Base-by-base conservation (phyloP, 176 grass and related monocot species). In the Cenchrus americanus region DNA sequence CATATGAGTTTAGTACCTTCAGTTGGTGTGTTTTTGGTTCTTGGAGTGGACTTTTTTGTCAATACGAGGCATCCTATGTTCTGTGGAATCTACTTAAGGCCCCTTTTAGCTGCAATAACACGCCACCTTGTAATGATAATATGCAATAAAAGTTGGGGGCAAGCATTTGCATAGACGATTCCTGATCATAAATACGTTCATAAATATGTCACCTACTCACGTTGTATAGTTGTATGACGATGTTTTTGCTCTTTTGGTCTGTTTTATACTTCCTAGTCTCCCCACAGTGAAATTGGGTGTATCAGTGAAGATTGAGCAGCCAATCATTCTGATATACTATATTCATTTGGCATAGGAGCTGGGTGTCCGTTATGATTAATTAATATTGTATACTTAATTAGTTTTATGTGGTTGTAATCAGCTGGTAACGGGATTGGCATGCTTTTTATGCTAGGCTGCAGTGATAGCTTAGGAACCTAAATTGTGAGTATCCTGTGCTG, bases 21-120 rank as follows among this genome's bases (percentile, higher is more conserved):
- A 30, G 15, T 22, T 58, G 68, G 61, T 48, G 50, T 7, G 0
- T 50, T 5, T 24, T 18, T 70, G 55, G n/a, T 14, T 57, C 64
- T 55, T 44, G 34, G 32, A 44, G 59, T 51, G 58, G 5, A 34
- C 67, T 26, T 15, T 73, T 66, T 51, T 85, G 79, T 83, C 52
- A 90, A 90, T 90, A 86, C 2, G 62, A 69, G 75, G 80, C 57
- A 24, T 62, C 22, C 22, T 52, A 13, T 61, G 52, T 79, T 68
- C 14, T 66, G 58, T 75, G 27, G 21, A 71, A 14, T 70, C n/a
- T 64, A 61, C 42, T 78, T 19, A 11, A 62, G 14, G 41, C 5
- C 13, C 30, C 7, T 83, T 46, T 72, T 41, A 2, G 10, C 18
- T 7, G 13, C 61, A 90, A 75, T 34, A 71, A 73, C 10, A n/a